Evolutionary conservation across 371 early-diverging fungal species (phyloP), one percentile per base, ranked within the genome.

Genomic region (Mucor piriformis): DNA sequence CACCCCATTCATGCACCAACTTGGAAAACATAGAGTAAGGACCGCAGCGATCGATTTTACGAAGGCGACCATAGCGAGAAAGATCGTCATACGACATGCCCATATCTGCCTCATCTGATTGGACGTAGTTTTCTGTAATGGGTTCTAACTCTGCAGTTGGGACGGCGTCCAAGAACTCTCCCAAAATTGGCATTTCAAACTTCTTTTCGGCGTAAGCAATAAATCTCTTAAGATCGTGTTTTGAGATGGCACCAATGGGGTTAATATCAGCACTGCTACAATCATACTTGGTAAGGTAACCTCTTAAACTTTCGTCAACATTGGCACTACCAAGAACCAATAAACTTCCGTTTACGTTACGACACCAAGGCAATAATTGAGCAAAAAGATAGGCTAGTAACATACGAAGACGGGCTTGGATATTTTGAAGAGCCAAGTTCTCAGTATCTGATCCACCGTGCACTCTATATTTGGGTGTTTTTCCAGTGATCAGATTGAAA

Each of bases 271-370:
- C 99, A 69, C 93, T 92, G 15, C 97, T 95, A 63, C 98, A 97
- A 64, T 99, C 98, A 73, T 98, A 98, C 66, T 99, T 99, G 27
- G 99, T 99, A 42, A 96, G 85, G 62, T 99, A 97, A 3, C 98
- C 99, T 44, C 97, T 86, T 50, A 99, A 76, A 59, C 90, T 89
- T 79, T 99, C 98, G 68, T 99, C 99, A 0, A 97, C 96, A 66
- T 99, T 99, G 27, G 97, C 91, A 51, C 93, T 92, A 25, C 96
- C 96, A 46, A 99, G 82, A 0, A 99, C 99, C 27, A 99, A 83
- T 54, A 99, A 67, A 2, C 90, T 85, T 2, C 90, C 91, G 32
- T 63, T 68, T n/a, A 77, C 70, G 25, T 89, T 87, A 23, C 96
- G 88, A 23, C 78, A 80, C 98, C 97, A 97, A 5, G 92, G 92